A percentile compares a stretch with the other conserved stretches of the same genome.
These are phyloP conservation scores for Fusarium ramigenum DNA, from an alignment of 2,329 filamentous ascomycete genomes.

Conservation along the genomic window DNA sequence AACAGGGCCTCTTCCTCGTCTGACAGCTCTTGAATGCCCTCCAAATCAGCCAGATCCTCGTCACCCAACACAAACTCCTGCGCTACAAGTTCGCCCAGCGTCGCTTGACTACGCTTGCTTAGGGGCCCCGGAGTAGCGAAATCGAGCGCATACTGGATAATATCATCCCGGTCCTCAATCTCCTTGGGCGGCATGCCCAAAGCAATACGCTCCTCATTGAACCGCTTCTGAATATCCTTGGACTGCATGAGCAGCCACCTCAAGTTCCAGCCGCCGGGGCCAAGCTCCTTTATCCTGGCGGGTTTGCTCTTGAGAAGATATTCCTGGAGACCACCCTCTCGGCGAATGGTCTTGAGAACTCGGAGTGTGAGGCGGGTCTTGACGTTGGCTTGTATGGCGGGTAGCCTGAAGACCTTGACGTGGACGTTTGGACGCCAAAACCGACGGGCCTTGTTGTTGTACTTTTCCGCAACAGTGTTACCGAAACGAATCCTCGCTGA, in stretches of 20 bases:
- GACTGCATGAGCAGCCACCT: slow-evolving; percentile 92
- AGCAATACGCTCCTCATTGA: slow-evolving; percentile 69
- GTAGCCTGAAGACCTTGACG: slow-evolving; percentile 73
- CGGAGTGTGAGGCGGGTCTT: slow-evolving; percentile 75
- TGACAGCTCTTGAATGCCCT: slow-evolving; percentile 52
- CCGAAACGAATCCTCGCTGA: slow-evolving; percentile 77
- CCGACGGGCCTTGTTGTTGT: slow-evolving; percentile 76
- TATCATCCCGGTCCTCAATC: slow-evolving; percentile 49
- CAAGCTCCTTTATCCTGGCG: slow-evolving; percentile 83
- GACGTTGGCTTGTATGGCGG: slow-evolving; percentile 68
- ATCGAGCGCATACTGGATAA: slow-evolving; percentile 54
- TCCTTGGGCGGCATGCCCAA: slow-evolving; percentile 66
- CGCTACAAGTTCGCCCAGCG: slow-evolving; percentile 51
- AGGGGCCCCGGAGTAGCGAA: slow-evolving; percentile 53
- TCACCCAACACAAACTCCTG: slow-evolving; percentile 60
- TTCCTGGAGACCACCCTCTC: slow-evolving; percentile 87
- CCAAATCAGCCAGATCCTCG: slow-evolving; percentile 50
- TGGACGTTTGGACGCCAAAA: slow-evolving; percentile 81
- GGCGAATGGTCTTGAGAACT: slow-evolving; percentile 79
- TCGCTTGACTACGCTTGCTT: slow-evolving; percentile 47
- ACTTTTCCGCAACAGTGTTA: slow-evolving; percentile 77
- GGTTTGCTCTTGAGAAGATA: slow-evolving; percentile 87
- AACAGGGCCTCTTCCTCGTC: slow-evolving; percentile 50
- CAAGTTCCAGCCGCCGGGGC: slow-evolving; percentile 88
- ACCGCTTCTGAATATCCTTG: slow-evolving; percentile 68